Evolutionary conservation across 1,284 basidiomycete genomes (phyloP).

Genomic region (Termitomyces sp.): DNA sequence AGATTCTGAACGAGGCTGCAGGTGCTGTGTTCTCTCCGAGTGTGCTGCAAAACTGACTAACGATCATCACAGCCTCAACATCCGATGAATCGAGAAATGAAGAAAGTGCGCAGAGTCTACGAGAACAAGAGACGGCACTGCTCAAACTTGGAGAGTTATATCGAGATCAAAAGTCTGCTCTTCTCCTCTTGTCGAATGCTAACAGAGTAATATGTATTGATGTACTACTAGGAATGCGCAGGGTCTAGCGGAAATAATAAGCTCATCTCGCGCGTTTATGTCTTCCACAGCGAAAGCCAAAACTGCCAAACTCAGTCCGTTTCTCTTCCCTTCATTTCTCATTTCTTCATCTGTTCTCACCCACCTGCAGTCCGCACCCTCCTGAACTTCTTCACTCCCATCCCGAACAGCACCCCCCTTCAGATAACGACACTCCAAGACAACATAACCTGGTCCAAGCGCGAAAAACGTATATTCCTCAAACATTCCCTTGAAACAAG

Average conservation of each 20-base stretch:
- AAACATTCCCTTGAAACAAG: slow-evolving; percentile 93
- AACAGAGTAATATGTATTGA: not conserved
- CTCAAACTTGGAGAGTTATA: slow-evolving; percentile 87
- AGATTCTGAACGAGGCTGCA: slow-evolving; percentile 44
- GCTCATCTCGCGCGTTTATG: slow-evolving; percentile 86
- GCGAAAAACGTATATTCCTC: slow-evolving; percentile 92
- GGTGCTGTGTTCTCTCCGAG: slow-evolving; percentile 20
- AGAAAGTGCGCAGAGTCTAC: slow-evolving; percentile 54
- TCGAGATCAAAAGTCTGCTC: slow-evolving; percentile 76
- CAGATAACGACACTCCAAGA: slow-evolving; percentile 87
- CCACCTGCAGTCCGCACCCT: slow-evolving; percentile 44
- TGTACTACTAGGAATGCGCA: slow-evolving; percentile 63
- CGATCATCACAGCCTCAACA: slow-evolving; percentile 9
- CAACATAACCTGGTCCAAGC: slow-evolving; percentile 91
- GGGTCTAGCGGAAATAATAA: slow-evolving; percentile 85
- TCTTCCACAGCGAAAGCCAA: slow-evolving; percentile 96
- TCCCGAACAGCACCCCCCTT: slow-evolving; percentile 71
- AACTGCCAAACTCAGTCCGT: slow-evolving; percentile 91
- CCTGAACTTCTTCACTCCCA: slow-evolving; percentile 82
- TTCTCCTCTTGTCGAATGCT: slow-evolving; percentile 8
- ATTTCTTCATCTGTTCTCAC: not conserved
- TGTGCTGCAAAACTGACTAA: slow-evolving; percentile 11
- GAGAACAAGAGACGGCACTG: slow-evolving; percentile 85
- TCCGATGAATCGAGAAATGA: slow-evolving; percentile 13
- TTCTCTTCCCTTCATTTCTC: no score